These are phyloP conservation scores for Metarhizium robertsii DNA, from an alignment of 2,329 filamentous ascomycete genomes.

Conservation along the genomic window DNA sequence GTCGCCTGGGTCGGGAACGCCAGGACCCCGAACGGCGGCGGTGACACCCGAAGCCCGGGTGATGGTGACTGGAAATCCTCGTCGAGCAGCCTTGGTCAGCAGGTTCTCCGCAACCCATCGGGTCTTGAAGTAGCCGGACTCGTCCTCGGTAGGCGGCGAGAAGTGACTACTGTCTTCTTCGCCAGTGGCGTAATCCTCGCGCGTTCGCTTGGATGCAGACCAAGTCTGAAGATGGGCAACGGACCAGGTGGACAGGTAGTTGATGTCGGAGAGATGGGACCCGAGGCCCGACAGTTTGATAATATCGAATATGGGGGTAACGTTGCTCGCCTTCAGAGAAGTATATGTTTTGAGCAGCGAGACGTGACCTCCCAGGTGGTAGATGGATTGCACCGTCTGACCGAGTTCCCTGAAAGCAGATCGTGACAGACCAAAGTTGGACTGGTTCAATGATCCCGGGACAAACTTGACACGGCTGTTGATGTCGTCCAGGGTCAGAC, in stretches of 20 bases:
- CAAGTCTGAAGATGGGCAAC: conserved; percentile 17
- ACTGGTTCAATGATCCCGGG: conserved; percentile 11
- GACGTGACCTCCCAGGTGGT: conserved; percentile 17
- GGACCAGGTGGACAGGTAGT: conserved; percentile 17
- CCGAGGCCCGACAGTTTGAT: conserved; percentile 14
- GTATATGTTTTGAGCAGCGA: conserved; percentile 17
- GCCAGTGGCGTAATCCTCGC: conserved; percentile 8
- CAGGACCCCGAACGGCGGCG: conserved; percentile 7
- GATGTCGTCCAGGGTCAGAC: conserved; percentile 7
- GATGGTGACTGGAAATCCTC: conserved; percentile 16
- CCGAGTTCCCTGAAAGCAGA: conserved; percentile 14
- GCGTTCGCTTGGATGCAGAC: conserved; percentile 11
- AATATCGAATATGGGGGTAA: conserved; percentile 14
- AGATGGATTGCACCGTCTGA: conserved; percentile 13
- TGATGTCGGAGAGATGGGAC: conserved; percentile 13
- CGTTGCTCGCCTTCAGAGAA: conserved; percentile 13
- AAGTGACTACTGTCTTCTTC: conserved; percentile 15
- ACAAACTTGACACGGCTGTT: conserved; percentile 9
- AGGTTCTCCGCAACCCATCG: conserved; percentile 18
- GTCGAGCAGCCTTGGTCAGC: conserved; percentile 13
- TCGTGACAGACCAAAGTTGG: conserved; percentile 15
- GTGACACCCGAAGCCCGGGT: conserved; percentile 13
- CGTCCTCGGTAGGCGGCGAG: conserved; percentile 13
- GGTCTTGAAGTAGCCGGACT: conserved; percentile 18
- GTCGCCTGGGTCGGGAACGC: conserved; percentile 11